Evolutionary conservation across 2,329 filamentous ascomycete species (phyloP), one percentile per base, ranked within the genome.

Genomic region (Aureobasidium uvarum): DNA sequence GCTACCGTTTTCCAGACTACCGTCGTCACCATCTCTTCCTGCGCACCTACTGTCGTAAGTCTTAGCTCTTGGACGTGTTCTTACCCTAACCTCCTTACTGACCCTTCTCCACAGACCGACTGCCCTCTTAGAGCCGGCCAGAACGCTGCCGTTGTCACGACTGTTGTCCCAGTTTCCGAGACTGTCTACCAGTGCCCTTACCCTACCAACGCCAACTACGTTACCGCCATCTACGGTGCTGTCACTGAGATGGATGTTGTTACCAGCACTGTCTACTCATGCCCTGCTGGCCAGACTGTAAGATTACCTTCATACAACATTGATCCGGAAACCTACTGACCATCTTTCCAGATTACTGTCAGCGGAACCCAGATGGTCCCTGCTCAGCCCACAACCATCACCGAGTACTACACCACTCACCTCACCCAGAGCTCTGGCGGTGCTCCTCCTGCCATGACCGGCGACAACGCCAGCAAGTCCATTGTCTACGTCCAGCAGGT

Each of bases 181-280:
- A 70, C 67, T 39, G 65, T 69, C 25, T 65, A 65, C 46, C 20
- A 45, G 14, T 65, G 62, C 52, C 62, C 58, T 39, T 33, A 20
- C 38, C 45, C 59, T 14, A 52, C 51, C 20, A 58, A 62, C 66
- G 52, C 63, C 59, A 62, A 67, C 62, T 50, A 68, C 58, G 23
- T 66, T 14, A 74, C 72, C 46, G 68, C 72, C 65, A 70, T 66
- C 51, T 68, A 50, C 39, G 71, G 70, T 36, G 66, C 62, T 16
- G 52, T 65, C 16, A 56, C 41, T 23, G 62, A 48, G 25, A 39
- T 33, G 48, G 43, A 48, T 25, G 43, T 56, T 38, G 52, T 41
- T 20, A 65, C 62, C 20, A 39, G 16, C 41, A 65, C 62, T 45
- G 48, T 76, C 25, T 75, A 73, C 43, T 69, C 74, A 69, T 79